Base-by-base conservation (phyloP, 768 basidiomycete species). In the Naganishia friedmannii region DNA sequence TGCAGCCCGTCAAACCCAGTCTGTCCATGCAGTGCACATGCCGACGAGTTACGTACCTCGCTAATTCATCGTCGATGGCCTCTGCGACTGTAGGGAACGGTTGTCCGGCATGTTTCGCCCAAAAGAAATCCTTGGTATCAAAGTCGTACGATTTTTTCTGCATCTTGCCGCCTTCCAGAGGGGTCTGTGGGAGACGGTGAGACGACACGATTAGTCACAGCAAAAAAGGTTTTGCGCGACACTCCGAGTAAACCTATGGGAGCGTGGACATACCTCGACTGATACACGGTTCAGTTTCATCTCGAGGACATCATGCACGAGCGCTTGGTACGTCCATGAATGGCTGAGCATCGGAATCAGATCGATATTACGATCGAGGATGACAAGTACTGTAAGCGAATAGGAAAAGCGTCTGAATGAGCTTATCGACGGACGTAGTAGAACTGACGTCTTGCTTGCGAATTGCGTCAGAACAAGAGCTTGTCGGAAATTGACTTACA, bases 71-170 rank as follows among this genome's bases (percentile, higher is more conserved):
- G 76, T 99, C 93, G 65, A 99, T 97, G 73, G 98, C 95, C 78
- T 96, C 96, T 1, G 96, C 95, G 4, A 99, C 96, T 74, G 96
- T 92, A 46, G 96, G 96, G 85, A 99, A 99, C 5, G 95, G 95
- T 71, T 90, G 92, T 9, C 91, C 88, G 0, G 94, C 92, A 77
- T 98, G 96, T 79, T 91, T 92, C 1, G 88, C 90, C 96, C 96
- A 99, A 84, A 99, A 99, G 82, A 96, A 99, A 81, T 99, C 96
- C 77, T 95, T 97, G 26, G 92, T 89, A 81, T 98, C 96, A 39
- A 99, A 88, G 82, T 99, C 96, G 75, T 98, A 97, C 0, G 91
- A 88, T 71, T 82, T 82, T 82, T 89, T 87, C 72, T 86, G 85
- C 66, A 89, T 85, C 65, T 86, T 86, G 37, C 83, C 83, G 63